Evolutionary conservation across 139 green algal species (phyloP), one percentile per base, ranked within the genome.

Genomic region (Ostreobium quekettii): DNA sequence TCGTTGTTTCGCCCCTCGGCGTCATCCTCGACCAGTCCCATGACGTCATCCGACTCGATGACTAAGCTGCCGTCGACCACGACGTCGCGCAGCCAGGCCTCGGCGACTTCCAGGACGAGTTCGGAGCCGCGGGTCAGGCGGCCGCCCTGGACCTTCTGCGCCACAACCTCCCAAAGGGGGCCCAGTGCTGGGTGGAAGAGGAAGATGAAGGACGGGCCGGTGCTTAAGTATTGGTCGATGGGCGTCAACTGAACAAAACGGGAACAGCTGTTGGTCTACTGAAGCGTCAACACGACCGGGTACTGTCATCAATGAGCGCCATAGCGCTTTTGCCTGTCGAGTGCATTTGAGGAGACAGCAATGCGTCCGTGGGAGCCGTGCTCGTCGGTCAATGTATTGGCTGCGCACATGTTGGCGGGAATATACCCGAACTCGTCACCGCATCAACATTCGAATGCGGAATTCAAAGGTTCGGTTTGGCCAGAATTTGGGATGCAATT

Each of bases 101-200:
- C 86, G 4, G 82, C 85, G 19, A 88, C 72, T 29, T 85, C 81
- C 31, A 87, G 71, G n/a, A 69, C 59, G 48, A 93, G 47, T 66
- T 93, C 88, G 4, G 76, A 71, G 37, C 82, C 64, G 11, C 58
- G 29, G 0, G 68, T 71, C 61, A 98, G 73, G 1, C 57, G 56
- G 2, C 93, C 93, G 7, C 92, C 91, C 1, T 74, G 33, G 2
- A 97, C 70, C 80, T 99, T 98, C 78, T 99, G 93, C n/a, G 72
- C 71, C 7, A 97, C 83, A n/a, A 98, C 86, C 26, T 90, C 80
- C 93, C 93, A 99, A 64, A 99, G 76, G 29, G 93, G 93, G 1
- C 93, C 93, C 35, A 98, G 81, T 30, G 86, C 82, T 2, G 93
- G 93, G 80, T 98, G 84, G 74, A 83, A 92, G 33, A 95, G 71